phyloP scores from a whole-genome alignment of 2,329 filamentous ascomycete species.

The Thelonectria olida region DNA sequence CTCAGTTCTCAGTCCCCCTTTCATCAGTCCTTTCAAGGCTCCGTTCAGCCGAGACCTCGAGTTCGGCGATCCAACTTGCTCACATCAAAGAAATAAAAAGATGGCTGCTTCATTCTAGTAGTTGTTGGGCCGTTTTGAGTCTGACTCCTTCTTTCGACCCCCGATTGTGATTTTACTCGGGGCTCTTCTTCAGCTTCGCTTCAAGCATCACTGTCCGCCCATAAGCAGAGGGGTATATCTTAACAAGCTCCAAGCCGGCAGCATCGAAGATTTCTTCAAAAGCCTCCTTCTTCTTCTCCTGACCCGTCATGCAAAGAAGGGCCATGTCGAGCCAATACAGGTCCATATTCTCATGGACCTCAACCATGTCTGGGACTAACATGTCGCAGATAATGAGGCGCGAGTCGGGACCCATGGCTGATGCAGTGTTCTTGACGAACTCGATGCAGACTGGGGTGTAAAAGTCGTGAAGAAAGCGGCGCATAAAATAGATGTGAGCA shows the following conservation, averaged over 20 bases:
- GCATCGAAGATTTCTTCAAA: conserved; percentile 44
- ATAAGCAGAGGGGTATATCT: conserved; percentile 42
- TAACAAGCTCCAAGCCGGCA: conserved; percentile 44
- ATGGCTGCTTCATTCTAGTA: no score
- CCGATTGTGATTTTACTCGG: not conserved
- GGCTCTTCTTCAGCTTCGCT: conserved; percentile 34
- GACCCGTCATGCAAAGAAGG: conserved; percentile 42
- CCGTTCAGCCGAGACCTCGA: no score
- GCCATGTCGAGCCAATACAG: conserved; percentile 46
- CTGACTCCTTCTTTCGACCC: not conserved
- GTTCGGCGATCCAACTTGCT: no score
- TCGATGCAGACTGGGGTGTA: conserved; percentile 42
- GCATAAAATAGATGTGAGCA: conserved; percentile 46
- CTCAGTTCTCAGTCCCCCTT: no score
- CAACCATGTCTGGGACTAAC: conserved; percentile 44
- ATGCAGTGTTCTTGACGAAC: conserved; percentile 43
- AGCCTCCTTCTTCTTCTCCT: conserved; percentile 44
- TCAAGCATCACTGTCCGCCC: conserved; percentile 46
- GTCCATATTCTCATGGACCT: conserved; percentile 36
- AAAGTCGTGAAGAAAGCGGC: conserved; percentile 45
- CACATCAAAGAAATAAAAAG: no score
- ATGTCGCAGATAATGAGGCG: conserved; percentile 47
- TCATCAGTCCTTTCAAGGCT: no score
- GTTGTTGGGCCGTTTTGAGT: not conserved
- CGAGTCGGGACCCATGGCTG: conserved; percentile 44